These are phyloP conservation scores for Microglena sp. DNA, from an alignment of 139 green algal species.

Conservation along the genomic window DNA sequence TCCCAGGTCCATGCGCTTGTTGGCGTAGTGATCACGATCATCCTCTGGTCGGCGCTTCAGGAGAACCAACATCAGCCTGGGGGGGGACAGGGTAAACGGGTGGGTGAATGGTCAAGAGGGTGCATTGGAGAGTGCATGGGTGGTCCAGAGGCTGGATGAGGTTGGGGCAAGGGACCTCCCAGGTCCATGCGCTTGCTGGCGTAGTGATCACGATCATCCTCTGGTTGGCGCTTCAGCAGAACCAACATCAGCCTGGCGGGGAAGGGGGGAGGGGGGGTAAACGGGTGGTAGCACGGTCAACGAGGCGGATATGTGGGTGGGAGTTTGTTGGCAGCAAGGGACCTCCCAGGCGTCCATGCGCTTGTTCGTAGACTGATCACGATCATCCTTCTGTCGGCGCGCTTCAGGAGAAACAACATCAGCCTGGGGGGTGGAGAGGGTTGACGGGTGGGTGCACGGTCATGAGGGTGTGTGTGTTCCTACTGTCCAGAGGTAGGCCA, in stretches of 20 bases:
- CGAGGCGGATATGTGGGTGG: not conserved
- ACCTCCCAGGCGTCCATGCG: constrained; percentile 84
- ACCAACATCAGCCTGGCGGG: constrained; percentile 71
- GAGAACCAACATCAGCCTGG: constrained; percentile 73
- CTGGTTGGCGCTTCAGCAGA: constrained; percentile 49
- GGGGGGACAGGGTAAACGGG: not conserved
- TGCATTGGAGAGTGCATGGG: constrained; percentile 61
- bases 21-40: constrained; percentile 95
- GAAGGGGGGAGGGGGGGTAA: not conserved
- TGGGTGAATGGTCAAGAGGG: not conserved
- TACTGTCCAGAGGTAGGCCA: too few species aligned
- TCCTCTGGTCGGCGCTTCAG: constrained; percentile 72
- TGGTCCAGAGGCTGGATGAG: constrained; percentile 20
- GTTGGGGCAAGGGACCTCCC: constrained; percentile 69
- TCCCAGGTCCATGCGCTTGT: constrained; percentile 94
- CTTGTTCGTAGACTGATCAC: constrained; percentile 99
- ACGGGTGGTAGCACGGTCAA: not conserved
- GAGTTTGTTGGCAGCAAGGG: constrained; percentile 78
- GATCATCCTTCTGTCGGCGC: constrained; percentile 79
- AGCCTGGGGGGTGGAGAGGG: constrained; percentile 35
- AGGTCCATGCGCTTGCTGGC: constrained; percentile 95
- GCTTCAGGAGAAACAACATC: constrained; percentile 70
- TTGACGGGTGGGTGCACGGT: not conserved
- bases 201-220: constrained; percentile 96
- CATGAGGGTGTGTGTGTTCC: not conserved